Percentiles rank a stretch among this genome's conserved stretches.
Conservation (phyloP, 352 stramenopile genomes). For the Phytopythium cucurbitacearum region DNA sequence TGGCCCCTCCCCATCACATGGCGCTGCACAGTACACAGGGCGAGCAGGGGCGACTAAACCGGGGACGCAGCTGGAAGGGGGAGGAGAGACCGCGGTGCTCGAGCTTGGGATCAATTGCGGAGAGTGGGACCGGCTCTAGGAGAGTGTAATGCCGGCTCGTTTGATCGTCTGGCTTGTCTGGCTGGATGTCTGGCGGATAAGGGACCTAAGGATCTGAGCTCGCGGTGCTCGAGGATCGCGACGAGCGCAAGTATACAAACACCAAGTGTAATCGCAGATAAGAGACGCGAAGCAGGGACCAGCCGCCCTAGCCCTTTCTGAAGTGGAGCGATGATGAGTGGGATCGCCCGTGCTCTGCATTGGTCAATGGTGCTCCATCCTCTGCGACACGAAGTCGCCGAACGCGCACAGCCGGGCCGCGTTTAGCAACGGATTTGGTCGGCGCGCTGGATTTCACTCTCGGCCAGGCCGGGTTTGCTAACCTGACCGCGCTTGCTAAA, state of each 20-base stretch:
- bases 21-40: too few species aligned
- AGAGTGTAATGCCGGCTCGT: not conserved
- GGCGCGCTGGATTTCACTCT: too few species aligned
- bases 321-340: slow-evolving; percentile 2
- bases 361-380: not conserved
- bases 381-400: slow-evolving; percentile 4
- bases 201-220: not conserved
- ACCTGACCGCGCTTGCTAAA: too few species aligned
- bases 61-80: too few species aligned
- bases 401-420: not conserved
- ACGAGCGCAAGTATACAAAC: too few species aligned
- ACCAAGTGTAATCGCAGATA: not conserved
- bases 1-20: too few species aligned
- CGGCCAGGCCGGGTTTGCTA: too few species aligned
- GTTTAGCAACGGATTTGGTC: too few species aligned
- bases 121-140: not conserved
- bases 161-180: not conserved
- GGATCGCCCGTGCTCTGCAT: not conserved
- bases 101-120: not conserved
- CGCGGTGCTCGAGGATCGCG: too few species aligned
- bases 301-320: slow-evolving; percentile 3
- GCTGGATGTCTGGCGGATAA: not conserved
- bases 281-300: not conserved
- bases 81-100: too few species aligned
- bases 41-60: too few species aligned